Evolutionary conservation across 441 rosid genomes (phyloP).

Genomic region (Brassica balearica): DNA sequence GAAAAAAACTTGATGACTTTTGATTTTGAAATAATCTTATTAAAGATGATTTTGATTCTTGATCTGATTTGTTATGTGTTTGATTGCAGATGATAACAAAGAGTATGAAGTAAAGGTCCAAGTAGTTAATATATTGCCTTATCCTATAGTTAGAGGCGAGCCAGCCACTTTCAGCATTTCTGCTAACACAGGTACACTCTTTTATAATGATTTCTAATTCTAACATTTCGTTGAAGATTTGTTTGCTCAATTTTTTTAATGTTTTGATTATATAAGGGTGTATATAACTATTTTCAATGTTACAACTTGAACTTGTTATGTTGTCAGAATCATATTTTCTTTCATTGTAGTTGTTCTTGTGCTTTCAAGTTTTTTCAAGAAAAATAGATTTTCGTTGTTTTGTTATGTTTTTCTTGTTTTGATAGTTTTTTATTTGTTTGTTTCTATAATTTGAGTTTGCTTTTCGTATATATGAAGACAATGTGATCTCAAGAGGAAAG

Average conservation of each 20-base stretch:
- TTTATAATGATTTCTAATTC: neutral
- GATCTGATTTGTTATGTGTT: neutral
- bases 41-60: neutral
- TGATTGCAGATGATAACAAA: neutral
- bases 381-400: neutral
- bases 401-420: neutral
- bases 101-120: slow-evolving; percentile 58
- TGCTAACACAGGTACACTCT: slow-evolving; percentile 63
- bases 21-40: too few relatives aligned
- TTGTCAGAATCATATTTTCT: neutral
- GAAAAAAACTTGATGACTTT: too few relatives aligned
- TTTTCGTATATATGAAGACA: neutral
- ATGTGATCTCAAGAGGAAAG: neutral
- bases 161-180: slow-evolving; percentile 83
- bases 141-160: slow-evolving; percentile 75
- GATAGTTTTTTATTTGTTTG: neutral
- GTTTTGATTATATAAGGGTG: neutral
- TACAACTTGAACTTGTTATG: neutral
- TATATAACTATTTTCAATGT: neutral
- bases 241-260: neutral
- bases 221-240: neutral
- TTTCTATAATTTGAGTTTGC: too few relatives aligned
- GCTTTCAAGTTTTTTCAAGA: neutral
- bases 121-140: slow-evolving; percentile 75
- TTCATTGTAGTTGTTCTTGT: neutral